A percentile compares a stretch with the other conserved stretches of the same genome.
Conservation (phyloP, 192 early-diverging fungal genomes). For the Umbelopsis sp. region DNA sequence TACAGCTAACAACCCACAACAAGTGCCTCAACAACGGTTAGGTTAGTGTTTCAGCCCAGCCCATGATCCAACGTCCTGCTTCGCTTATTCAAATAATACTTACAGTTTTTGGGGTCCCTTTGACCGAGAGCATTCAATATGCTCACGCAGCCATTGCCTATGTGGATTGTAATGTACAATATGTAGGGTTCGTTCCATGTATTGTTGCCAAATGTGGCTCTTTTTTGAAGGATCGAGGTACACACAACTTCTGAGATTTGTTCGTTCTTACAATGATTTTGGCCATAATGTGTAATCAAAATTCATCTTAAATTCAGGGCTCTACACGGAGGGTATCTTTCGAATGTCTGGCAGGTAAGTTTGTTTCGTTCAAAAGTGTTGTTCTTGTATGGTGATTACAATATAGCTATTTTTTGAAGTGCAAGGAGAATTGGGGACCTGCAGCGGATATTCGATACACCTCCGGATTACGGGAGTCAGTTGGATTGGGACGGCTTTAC, state of each 20-base stretch:
- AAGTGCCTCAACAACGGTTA: conserved; percentile 4
- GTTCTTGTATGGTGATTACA: not conserved
- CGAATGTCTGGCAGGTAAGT: conserved; percentile 68
- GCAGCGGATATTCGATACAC: conserved; percentile 67
- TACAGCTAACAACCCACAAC: not conserved
- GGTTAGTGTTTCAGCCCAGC: not conserved
- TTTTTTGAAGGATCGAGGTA: conserved; percentile 43
- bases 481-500: conserved; percentile 69
- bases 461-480: conserved; percentile 64
- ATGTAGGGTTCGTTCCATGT: conserved; percentile 31
- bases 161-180: conserved; percentile 23
- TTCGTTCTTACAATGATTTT: not conserved
- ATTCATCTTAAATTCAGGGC: conserved; percentile 13
- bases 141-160: conserved; percentile 31
- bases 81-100: not conserved
- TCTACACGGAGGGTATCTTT: conserved; percentile 66
- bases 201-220: conserved; percentile 38
- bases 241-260: not conserved
- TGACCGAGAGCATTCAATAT: conserved; percentile 26
- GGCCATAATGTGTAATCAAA: not conserved
- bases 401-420: conserved; percentile 38
- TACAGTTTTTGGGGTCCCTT: conserved; percentile 31
- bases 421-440: conserved; percentile 71
- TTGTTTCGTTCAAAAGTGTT: not conserved
- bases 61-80: not conserved